Evolutionary conservation across 1,139 yeast genomes (phyloP).

Genomic region (Kodamaea suecica): DNA sequence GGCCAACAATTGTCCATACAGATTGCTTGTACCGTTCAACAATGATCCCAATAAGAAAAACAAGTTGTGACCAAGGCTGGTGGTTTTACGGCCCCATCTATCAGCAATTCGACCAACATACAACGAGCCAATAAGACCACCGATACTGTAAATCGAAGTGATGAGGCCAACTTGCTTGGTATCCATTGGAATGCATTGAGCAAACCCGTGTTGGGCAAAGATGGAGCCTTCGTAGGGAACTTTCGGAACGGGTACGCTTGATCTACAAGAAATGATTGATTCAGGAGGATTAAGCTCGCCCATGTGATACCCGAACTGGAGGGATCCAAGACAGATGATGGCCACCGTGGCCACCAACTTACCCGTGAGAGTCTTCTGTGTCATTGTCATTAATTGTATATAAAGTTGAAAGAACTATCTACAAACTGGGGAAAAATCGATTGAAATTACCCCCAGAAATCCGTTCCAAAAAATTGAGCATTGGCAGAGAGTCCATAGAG

Average conservation of each 20-base stretch:
- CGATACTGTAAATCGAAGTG: conserved; percentile 82
- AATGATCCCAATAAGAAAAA: conserved; percentile 67
- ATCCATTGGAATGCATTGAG: conserved; percentile 55
- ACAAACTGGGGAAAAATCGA: conserved; percentile 1
- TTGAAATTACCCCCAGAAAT: no score
- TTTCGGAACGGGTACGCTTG: conserved; percentile 28
- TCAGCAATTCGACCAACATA: conserved; percentile 73
- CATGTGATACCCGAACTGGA: conserved; percentile 52
- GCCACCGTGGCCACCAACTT: conserved; percentile 30
- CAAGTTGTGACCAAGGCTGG: conserved; percentile 54
- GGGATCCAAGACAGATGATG: conserved; percentile 42
- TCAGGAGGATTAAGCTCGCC: conserved; percentile 49
- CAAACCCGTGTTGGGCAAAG: conserved; percentile 38
- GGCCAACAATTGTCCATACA: conserved; percentile 43
- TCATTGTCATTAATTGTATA: conserved; percentile 12
- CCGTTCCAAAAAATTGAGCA: no score
- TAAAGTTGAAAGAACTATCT: conserved; percentile 3
- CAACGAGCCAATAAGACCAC: conserved; percentile 80
- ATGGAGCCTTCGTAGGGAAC: conserved; percentile 35
- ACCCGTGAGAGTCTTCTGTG: conserved; percentile 15
- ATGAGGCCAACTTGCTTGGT: conserved; percentile 70
- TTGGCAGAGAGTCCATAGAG: no score
- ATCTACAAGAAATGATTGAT: conserved; percentile 36
- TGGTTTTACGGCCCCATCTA: conserved; percentile 57
- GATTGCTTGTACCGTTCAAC: conserved; percentile 52